A percentile compares a stretch with the other conserved stretches of the same genome.
These are phyloP conservation scores for Mayamaea pseudoterrestris DNA, from an alignment of 108 stramenopile genomes.

Conservation along the genomic window DNA sequence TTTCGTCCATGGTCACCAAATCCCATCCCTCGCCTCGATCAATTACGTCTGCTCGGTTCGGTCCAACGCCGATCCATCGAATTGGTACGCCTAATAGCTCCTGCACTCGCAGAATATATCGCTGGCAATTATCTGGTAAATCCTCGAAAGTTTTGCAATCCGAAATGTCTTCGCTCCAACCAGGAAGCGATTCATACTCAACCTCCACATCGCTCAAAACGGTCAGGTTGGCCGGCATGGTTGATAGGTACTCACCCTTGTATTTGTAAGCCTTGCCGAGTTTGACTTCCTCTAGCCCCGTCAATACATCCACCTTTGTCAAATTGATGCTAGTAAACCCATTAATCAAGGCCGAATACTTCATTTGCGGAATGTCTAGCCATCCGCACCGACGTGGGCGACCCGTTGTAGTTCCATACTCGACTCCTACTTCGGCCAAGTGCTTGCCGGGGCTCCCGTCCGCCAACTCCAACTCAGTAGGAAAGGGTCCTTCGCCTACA, in stretches of 20 bases:
- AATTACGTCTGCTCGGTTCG: slow-evolving; percentile 86
- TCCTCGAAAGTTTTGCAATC: slow-evolving; percentile 84
- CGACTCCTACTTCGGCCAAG: slow-evolving; percentile 81
- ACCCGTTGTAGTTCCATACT: slow-evolving; percentile 96
- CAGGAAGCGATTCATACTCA: slow-evolving; percentile 88
- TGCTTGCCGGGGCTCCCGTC: slow-evolving; percentile 60
- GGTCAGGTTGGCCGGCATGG: slow-evolving; percentile 88
- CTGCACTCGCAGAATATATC: slow-evolving; percentile 88
- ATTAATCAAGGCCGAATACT: slow-evolving; percentile 89
- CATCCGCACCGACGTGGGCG: slow-evolving; percentile 93
- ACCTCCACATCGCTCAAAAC: slow-evolving; percentile 81
- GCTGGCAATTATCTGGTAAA: slow-evolving; percentile 84
- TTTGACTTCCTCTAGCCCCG: slow-evolving; percentile 77
- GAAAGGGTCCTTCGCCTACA: slow-evolving; percentile 99
- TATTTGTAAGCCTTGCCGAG: slow-evolving; percentile 78
- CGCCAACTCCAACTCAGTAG: slow-evolving; percentile 81
- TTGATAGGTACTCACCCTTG: slow-evolving; percentile 74
- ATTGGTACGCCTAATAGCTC: slow-evolving; percentile 88
- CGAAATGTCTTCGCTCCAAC: slow-evolving; percentile 93
- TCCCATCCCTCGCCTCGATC: slow-evolving; percentile 77
- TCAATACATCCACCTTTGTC: slow-evolving; percentile 98
- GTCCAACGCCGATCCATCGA: slow-evolving; percentile 97
- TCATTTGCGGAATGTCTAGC: slow-evolving; percentile 96
- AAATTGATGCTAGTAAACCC: slow-evolving; percentile 94
- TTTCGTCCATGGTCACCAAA: not conserved